Base-by-base conservation (phyloP, 805 yeast species). In the Jamesozyma hellenica region DNA sequence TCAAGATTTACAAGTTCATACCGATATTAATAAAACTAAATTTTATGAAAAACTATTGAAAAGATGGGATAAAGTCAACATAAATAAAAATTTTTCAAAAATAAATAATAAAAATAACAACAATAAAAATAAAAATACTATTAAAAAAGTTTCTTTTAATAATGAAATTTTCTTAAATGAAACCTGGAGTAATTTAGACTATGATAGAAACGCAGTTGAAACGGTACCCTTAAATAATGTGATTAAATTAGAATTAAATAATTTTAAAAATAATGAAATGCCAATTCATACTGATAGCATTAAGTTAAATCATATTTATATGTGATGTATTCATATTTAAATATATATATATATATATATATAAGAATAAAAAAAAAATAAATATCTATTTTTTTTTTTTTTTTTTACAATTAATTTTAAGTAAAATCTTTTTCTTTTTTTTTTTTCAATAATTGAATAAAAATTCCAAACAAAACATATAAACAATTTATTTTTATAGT, bases 221-320 rank as follows among this genome's bases (percentile, higher is more conserved):
- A 21, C 23, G 8, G 32, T 28, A 25, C 28, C n/a, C 10, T 18
- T 28, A 4, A 38, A 60, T 21, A 44, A 42, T 4, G 49, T 50
- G 40, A 75, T 82, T 48, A 75, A 84, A 55, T 61, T 65, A 26
- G 88, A 82, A 52, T 56, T 83, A 48, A 82, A 83, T 51, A 64
- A 66, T 28, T 81, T 63, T 61, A 83, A 83, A 53, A 69, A 73
- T 47, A 62, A 62, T 38, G 81, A 74, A 41, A 82, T 83, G 94
- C 58, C 65, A 31, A 82, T 82, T 27, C 87, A 82, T 56, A 78
- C 72, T 39, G 63, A 66, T 29, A 77, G 85, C 31, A 70, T 68
- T 40, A 58, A 63, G 27, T 72, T 75, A 55, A 82, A 92, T 4
- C 92, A 83, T 52, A 79, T 72, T 55, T 80, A 79, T 26, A 34